phyloP scores from a whole-genome alignment of 495 filamentous ascomycete species.

The Annulohypoxylon stygium region DNA sequence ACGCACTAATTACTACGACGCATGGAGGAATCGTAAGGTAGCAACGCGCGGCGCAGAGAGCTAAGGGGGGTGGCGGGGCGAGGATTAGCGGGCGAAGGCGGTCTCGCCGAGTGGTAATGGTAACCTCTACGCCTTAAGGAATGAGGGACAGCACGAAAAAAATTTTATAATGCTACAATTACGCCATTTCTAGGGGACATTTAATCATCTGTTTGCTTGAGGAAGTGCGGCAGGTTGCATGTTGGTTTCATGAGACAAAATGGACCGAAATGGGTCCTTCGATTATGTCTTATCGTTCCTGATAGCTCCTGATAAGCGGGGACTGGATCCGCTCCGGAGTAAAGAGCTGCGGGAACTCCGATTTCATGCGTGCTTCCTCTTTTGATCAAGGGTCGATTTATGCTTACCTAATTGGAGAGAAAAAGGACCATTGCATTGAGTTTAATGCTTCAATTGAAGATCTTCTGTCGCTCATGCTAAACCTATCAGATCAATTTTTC shows the following conservation, averaged over 20 bases:
- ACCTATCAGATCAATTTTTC: background rate
- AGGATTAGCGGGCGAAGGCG: constrained; percentile 3
- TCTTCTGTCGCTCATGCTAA: background rate
- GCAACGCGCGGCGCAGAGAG: background rate
- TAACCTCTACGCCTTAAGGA: background rate
- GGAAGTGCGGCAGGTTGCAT: background rate
- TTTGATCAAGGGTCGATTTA: background rate
- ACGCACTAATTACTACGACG: background rate
- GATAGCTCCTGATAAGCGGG: constrained; percentile 1
- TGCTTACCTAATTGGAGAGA: background rate
- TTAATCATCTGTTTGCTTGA: constrained; percentile 16
- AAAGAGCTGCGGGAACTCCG: background rate
- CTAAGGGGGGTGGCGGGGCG: background rate
- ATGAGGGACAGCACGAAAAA: background rate
- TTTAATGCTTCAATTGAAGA: background rate
- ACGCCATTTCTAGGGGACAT: constrained; percentile 36
- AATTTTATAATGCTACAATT: constrained; percentile 19
- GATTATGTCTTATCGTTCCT: constrained; percentile 21
- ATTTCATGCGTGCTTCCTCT: background rate
- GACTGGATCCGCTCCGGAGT: background rate
- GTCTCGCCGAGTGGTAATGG: constrained; percentile 18
- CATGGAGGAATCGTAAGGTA: background rate
- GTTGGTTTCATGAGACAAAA: constrained; percentile 2
- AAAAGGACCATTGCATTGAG: background rate
- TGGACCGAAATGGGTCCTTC: background rate